Conservation (phyloP, 805 yeast genomes). For the Candida verbasci region DNA sequence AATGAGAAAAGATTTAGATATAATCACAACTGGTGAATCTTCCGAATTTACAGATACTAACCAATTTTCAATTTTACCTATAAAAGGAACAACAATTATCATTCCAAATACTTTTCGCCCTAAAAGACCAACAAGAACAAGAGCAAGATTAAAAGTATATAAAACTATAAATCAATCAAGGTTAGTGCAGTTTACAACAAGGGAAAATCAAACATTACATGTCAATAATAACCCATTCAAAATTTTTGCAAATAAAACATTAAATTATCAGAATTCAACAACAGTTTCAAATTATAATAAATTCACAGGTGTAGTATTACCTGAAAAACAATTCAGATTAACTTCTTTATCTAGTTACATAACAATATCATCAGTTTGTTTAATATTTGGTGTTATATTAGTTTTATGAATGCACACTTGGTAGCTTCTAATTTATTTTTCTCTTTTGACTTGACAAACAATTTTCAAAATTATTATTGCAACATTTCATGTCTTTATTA, state of each 20-base stretch:
- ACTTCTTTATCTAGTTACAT: constrained; percentile 3
- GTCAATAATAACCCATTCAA: neutral
- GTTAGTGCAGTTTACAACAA: too few relatives aligned
- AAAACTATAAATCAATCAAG: neutral
- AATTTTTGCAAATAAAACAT: neutral
- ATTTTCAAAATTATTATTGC: too few relatives aligned
- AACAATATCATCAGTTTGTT: constrained; percentile 4
- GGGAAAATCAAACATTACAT: neutral
- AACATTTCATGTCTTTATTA: constrained; percentile 11
- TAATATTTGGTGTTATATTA: neutral
- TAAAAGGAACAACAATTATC: constrained; percentile 2
- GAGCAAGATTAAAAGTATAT: neutral
- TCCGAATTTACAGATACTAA: too few relatives aligned
- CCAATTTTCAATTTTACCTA: constrained; percentile 4
- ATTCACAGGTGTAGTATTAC: constrained; percentile 8
- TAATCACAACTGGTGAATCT: too few relatives aligned
- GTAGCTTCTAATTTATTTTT: constrained; percentile 1
- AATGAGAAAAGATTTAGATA: too few relatives aligned
- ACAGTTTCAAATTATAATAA: neutral
- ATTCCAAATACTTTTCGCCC: neutral
- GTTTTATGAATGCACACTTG: constrained; percentile 1
- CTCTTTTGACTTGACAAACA: neutral
- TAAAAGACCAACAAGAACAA: constrained; percentile 1
- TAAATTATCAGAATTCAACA: neutral
- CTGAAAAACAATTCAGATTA: constrained; percentile 4